Conservation (phyloP, 495 filamentous ascomycete species). For the Penicillium malachiteum region DNA sequence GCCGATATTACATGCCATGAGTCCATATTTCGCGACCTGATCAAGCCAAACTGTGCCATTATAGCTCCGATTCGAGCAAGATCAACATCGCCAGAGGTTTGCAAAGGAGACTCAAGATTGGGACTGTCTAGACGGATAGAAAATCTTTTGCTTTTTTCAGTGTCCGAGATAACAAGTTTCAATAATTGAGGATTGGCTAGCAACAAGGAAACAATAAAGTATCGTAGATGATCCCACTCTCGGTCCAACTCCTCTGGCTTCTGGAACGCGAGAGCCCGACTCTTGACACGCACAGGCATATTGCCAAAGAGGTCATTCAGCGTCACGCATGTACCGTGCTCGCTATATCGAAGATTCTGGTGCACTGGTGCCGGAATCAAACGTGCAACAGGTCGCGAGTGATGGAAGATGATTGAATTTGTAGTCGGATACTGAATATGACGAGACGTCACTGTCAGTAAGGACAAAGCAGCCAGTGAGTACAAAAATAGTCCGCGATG, state of each 20-base stretch:
- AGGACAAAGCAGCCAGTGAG: conserved; percentile 71
- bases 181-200: conserved; percentile 51
- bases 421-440: conserved; percentile 60
- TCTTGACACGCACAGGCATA: conserved; percentile 95
- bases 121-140: conserved; percentile 24
- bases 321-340: conserved; percentile 74
- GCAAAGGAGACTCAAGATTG: background rate
- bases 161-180: conserved; percentile 38
- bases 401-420: conserved; percentile 71
- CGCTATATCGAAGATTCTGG: conserved; percentile 53
- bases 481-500: conserved; percentile 73
- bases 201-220: conserved; percentile 58
- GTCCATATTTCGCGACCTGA: conserved; percentile 46
- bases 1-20: conserved; percentile 71
- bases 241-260: conserved; percentile 58
- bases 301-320: conserved; percentile 91
- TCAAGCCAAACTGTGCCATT: conserved; percentile 63
- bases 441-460: conserved; percentile 78
- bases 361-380: conserved; percentile 62
- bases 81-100: conserved; percentile 16
- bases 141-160: conserved; percentile 29
- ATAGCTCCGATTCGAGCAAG: conserved; percentile 48
- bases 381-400: conserved; percentile 65
- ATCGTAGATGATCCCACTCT: conserved; percentile 68
- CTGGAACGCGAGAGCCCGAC: conserved; percentile 53